Conservation (phyloP, 2,329 filamentous ascomycete species). For the Colletotrichum sansevieriae region DNA sequence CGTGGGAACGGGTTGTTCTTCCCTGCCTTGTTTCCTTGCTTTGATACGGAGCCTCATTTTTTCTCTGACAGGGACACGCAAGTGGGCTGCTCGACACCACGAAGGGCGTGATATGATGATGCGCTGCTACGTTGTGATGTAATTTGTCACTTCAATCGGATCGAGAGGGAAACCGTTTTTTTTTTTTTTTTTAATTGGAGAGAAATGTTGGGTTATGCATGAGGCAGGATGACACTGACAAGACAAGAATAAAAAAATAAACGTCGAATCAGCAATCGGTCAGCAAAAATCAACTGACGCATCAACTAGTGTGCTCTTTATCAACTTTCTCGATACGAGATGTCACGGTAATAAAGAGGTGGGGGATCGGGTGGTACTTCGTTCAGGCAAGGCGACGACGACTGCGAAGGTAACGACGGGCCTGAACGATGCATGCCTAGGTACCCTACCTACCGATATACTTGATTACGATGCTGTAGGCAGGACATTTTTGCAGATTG, state of each 20-base stretch:
- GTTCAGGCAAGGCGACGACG: background rate
- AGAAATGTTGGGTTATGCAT: too few species aligned
- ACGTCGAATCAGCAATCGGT: conserved; percentile 4
- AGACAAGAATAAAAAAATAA: background rate
- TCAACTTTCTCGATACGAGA: conserved; percentile 12
- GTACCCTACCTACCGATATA: too few species aligned
- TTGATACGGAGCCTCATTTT: background rate
- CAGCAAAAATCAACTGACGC: background rate
- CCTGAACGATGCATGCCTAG: too few species aligned
- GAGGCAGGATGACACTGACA: background rate
- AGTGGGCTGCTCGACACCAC: too few species aligned
- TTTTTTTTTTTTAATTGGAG: background rate
- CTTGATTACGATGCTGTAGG: background rate
- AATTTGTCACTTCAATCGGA: background rate
- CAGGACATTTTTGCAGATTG: background rate
- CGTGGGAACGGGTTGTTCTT: background rate
- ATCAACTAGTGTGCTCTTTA: background rate
- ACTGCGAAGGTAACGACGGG: background rate
- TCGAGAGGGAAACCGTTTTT: background rate
- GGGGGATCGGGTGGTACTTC: conserved; percentile 2
- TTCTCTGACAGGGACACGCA: too few species aligned
- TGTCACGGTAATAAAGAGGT: conserved; percentile 22
- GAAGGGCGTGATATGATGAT: conserved; percentile 4
- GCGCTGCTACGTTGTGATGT: background rate
- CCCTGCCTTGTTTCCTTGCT: background rate